Base-by-base conservation (phyloP, 176 grass and related monocot genomes). In the Oryza rufipogon region DNA sequence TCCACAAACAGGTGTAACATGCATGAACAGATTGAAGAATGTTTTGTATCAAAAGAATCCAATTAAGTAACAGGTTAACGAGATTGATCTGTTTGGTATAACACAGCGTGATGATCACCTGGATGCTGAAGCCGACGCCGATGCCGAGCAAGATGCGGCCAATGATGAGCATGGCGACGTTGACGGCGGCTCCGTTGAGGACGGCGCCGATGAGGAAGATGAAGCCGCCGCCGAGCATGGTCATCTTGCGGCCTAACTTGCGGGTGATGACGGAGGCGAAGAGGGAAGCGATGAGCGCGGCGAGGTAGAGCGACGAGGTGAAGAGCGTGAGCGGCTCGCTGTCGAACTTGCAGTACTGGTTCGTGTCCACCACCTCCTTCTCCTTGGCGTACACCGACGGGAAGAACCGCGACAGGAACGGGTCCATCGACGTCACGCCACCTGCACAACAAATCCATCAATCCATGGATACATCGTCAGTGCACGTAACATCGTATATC, bases 341-440 rank as follows among this genome's bases (percentile, higher is more conserved):
- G 87, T 97, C 87, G 58, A 97, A 97, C 83, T 89, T 91, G 94
- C 91, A 97, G 84, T 97, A 97, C 69, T 93, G 89, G 84, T 93
- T 97, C 0, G 74, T 78, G 0, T 82, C 80, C 66, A 56, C 32
- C 54, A 44, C 28, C 86, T 64, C 30, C 86, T 72, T 32, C 86
- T 88, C 86, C 74, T 88, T 88, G 39, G 73, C 80, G 66, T 88
- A 88, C 80, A 83, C 86, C 66, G 86, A 83, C 67, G 80, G 86
- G 80, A 88, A 88, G 80, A 88, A 88, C 10, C 8, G 2, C 8
- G 11, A 2, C 86, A 88, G 32, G 86, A 88, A 88, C 30, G 86
- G 32, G n/a, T 88, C 86, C 86, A 88, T 83, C 7, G 74, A 83
- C 28, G 80, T 88, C 86, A 88, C 80, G 7, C 86, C 86, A 9